Evolutionary conservation across 345 rosid genomes (phyloP).

Genomic region (Syzygium jambos): DNA sequence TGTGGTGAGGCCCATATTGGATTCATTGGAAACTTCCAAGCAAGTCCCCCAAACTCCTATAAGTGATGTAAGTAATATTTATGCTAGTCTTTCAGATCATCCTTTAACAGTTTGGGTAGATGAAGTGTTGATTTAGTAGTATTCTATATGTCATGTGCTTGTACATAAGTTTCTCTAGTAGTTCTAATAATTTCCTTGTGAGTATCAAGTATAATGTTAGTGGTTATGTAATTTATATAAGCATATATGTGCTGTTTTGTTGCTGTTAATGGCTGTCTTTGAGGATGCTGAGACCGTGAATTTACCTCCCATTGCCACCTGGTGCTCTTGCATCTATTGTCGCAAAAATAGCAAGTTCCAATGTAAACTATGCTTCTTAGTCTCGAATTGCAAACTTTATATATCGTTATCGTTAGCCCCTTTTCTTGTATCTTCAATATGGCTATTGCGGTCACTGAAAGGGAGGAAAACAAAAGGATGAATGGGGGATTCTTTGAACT

Average conservation of each 20-base stretch:
- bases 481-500: background rate
- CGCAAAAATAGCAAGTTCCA: background rate
- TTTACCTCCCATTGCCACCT: background rate
- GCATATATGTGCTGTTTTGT: background rate
- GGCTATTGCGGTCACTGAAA: background rate
- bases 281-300: background rate
- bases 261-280: background rate
- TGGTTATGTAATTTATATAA: background rate
- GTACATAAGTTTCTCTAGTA: background rate
- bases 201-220: background rate
- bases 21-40: constrained; percentile 80
- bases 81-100: background rate
- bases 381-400: background rate
- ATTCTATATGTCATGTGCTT: background rate
- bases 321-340: background rate
- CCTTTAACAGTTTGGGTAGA: background rate
- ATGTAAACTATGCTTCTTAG: background rate
- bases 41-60: constrained; percentile 70
- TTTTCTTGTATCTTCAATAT: background rate
- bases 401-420: background rate
- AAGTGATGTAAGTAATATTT: constrained; percentile 51
- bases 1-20: constrained; percentile 87
- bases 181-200: background rate
- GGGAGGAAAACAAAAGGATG: background rate
- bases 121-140: background rate